These are phyloP conservation scores for Wickerhamiella lipophila DNA, from an alignment of 805 yeast genomes.

Conservation along the genomic window DNA sequence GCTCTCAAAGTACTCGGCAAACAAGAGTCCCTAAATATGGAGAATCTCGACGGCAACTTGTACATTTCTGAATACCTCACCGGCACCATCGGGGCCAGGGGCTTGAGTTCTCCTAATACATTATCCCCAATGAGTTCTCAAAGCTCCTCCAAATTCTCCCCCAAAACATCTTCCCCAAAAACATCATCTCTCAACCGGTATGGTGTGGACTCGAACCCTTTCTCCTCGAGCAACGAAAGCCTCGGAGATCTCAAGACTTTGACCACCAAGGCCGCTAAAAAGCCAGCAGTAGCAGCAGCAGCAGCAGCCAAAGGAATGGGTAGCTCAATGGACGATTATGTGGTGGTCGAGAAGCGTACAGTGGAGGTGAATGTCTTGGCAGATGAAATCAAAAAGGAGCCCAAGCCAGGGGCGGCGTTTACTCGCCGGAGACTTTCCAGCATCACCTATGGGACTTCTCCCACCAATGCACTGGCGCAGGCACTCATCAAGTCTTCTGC, in stretches of 20 bases:
- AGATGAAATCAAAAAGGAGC: constrained; percentile 49
- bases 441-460: constrained; percentile 34
- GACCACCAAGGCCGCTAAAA: constrained; percentile 18
- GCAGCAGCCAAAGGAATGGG: constrained; percentile 2
- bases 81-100: no score
- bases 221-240: not conserved
- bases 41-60: constrained; percentile 57
- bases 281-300: not conserved
- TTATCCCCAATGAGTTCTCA: not conserved
- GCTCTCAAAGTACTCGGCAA: constrained; percentile 32
- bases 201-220: constrained; percentile 6
- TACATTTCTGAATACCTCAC: constrained; percentile 85
- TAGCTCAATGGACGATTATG: constrained; percentile 44
- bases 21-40: constrained; percentile 51
- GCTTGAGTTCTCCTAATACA: no score
- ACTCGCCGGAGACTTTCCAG: constrained; percentile 24
- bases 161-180: not conserved
- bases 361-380: constrained; percentile 94
- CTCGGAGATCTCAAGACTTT: constrained; percentile 1
- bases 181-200: not conserved
- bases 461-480: constrained; percentile 76
- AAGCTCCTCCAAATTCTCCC: not conserved
- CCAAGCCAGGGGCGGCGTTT: not conserved
- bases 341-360: constrained; percentile 85
- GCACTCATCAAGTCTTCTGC: constrained; percentile 83